phyloP scores from a whole-genome alignment of 2,329 filamentous ascomycete species.

The Apiospora kogelbergensis region DNA sequence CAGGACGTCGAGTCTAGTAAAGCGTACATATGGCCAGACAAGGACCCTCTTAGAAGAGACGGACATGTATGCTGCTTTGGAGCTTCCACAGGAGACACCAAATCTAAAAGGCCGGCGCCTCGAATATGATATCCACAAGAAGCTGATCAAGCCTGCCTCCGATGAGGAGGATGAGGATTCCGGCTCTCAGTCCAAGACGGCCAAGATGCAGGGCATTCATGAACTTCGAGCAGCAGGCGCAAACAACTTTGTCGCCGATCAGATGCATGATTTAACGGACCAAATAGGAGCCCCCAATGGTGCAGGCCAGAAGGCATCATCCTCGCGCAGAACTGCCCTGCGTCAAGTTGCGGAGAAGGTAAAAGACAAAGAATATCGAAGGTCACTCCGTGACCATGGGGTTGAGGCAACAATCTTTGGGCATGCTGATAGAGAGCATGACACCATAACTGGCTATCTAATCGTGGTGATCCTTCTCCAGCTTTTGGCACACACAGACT shows the following conservation, averaged over 20 bases:
- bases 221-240: constrained; percentile 66
- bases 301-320: constrained; percentile 37
- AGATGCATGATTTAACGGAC: constrained; percentile 63
- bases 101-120: constrained; percentile 29
- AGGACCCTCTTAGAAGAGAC: constrained; percentile 30
- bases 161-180: constrained; percentile 45
- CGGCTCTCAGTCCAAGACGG: constrained; percentile 38
- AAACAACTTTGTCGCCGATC: constrained; percentile 65
- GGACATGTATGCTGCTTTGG: constrained; percentile 27
- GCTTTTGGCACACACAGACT: constrained; percentile 60
- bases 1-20: constrained; percentile 30
- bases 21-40: constrained; percentile 33
- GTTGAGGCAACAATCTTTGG: constrained; percentile 69
- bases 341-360: constrained; percentile 61
- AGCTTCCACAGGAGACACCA: constrained; percentile 24
- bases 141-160: constrained; percentile 22
- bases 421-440: constrained; percentile 58
- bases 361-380: constrained; percentile 61
- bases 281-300: constrained; percentile 54
- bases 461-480: constrained; percentile 63
- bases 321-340: constrained; percentile 57
- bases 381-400: constrained; percentile 72
- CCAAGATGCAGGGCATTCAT: constrained; percentile 62
- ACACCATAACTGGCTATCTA: constrained; percentile 62
- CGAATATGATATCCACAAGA: constrained; percentile 29